phyloP scores from a whole-genome alignment of 306 rosid genomes.

The Sphenostylis stenocarpa region DNA sequence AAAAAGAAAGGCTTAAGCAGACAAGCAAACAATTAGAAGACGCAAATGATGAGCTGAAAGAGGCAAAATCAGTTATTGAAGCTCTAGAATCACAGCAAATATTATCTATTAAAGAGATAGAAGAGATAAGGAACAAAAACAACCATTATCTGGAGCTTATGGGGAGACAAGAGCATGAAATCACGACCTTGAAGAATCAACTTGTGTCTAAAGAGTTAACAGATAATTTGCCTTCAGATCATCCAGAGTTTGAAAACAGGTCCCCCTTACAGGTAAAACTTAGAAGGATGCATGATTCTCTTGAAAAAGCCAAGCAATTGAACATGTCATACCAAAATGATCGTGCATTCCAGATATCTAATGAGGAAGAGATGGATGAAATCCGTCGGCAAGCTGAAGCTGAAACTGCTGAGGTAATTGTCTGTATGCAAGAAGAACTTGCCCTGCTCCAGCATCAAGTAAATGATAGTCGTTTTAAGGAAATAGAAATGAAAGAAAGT shows the following conservation, averaged over 20 bases:
- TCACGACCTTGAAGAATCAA: constrained; percentile 60
- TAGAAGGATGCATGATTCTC: constrained; percentile 83
- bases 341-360: constrained; percentile 71
- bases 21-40: constrained; percentile 54
- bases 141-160: constrained; percentile 48
- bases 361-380: constrained; percentile 89
- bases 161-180: constrained; percentile 62
- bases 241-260: constrained; percentile 37
- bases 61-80: constrained; percentile 67
- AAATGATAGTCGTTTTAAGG: constrained; percentile 62
- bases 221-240: constrained; percentile 43
- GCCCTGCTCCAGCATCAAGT: constrained; percentile 69
- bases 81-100: constrained; percentile 83
- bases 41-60: constrained; percentile 52
- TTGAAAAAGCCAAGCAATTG: constrained; percentile 85
- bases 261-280: constrained; percentile 59
- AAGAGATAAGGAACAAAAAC: constrained; percentile 63
- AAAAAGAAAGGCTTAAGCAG: constrained; percentile 43
- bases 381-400: constrained; percentile 81
- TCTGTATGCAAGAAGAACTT: constrained; percentile 96
- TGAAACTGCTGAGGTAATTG: constrained; percentile 95
- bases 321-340: constrained; percentile 75
- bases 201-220: constrained; percentile 50
- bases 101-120: constrained; percentile 71
- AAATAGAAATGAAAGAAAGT: constrained; percentile 65